Evolutionary conservation across 306 rosid species (phyloP).

Genomic region (Gillenia trifoliata): DNA sequence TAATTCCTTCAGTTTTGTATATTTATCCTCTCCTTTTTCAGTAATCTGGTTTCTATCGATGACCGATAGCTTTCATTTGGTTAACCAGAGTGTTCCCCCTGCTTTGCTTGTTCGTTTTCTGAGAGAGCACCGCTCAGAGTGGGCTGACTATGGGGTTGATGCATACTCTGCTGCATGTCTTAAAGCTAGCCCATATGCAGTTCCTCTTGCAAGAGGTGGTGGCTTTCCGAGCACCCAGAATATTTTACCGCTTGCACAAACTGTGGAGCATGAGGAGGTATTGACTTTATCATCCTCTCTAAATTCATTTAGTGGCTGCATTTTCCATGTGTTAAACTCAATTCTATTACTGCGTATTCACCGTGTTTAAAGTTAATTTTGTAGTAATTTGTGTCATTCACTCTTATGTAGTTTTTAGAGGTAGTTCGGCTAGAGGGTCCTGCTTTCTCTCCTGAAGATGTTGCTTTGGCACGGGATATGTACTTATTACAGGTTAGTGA

Average conservation of each 20-base stretch:
- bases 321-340: background rate
- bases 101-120: conserved; percentile 91
- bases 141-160: conserved; percentile 98
- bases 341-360: background rate
- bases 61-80: background rate
- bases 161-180: conserved; percentile 89
- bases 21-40: background rate
- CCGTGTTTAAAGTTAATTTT: background rate
- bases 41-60: background rate
- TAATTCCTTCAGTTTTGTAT: conserved; percentile 11
- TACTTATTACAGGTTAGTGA: conserved; percentile 67
- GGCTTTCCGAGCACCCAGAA: conserved; percentile 87
- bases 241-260: conserved; percentile 86
- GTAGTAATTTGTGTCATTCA: background rate
- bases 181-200: conserved; percentile 74
- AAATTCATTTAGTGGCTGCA: background rate
- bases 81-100: conserved; percentile 82
- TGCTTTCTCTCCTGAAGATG: conserved; percentile 86
- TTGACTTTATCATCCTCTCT: background rate
- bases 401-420: conserved; percentile 65
- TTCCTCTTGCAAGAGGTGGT: conserved; percentile 84
- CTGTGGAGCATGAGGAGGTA: conserved; percentile 96
- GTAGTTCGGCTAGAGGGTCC: conserved; percentile 97
- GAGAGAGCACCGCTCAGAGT: conserved; percentile 97
- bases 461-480: conserved; percentile 86